A percentile compares a stretch with the other conserved stretches of the same genome.
phyloP scores from a whole-genome alignment of 2,329 filamentous ascomycete species.

The Chaetomium sp. region DNA sequence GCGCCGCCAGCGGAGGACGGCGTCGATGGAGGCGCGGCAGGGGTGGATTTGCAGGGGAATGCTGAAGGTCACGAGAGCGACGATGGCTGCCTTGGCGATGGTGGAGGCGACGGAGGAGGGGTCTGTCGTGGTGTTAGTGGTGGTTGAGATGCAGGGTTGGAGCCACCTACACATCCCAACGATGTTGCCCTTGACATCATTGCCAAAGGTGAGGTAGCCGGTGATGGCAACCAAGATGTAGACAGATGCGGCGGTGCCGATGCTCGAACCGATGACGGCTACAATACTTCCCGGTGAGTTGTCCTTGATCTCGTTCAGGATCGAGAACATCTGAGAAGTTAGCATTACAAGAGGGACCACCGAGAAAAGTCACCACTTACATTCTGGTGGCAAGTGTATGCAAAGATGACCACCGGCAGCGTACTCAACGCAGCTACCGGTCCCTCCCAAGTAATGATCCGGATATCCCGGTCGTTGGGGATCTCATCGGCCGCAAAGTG shows the following conservation, averaged over 20 bases:
- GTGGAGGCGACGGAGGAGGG: conserved; percentile 78
- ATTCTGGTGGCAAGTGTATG: conserved; percentile 99
- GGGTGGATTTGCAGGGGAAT: conserved; percentile 95
- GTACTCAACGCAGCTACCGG: conserved; percentile 78
- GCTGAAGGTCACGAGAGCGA: conserved; percentile 93
- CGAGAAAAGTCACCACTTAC: conserved; percentile 51
- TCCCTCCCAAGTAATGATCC: conserved; percentile 77
- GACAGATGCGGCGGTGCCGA: conserved; percentile 81
- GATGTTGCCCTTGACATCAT: conserved; percentile 88
- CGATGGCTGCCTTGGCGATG: conserved; percentile 92
- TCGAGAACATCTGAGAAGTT: conserved; percentile 84
- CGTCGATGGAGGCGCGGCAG: conserved; percentile 91
- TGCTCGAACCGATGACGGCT: conserved; percentile 77
- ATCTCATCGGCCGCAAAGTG: conserved; percentile 84
- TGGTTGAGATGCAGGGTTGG: conserved; percentile 7
- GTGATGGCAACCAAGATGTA: conserved; percentile 93
- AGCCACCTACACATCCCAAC: conserved; percentile 77
- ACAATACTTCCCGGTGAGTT: conserved; percentile 77
- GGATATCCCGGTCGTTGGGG: conserved; percentile 70
- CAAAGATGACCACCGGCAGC: conserved; percentile 94
- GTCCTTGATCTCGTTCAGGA: conserved; percentile 90
- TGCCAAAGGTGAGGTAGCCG: conserved; percentile 93
- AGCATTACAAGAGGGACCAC: conserved; percentile 30
- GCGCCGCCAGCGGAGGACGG: conserved; percentile 90
- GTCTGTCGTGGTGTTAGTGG: conserved; percentile 47